Evolutionary conservation across 2,329 filamentous ascomycete genomes (phyloP), one percentile per base, ranked within the genome.

Genomic region (Phyllosticta citriasiana): DNA sequence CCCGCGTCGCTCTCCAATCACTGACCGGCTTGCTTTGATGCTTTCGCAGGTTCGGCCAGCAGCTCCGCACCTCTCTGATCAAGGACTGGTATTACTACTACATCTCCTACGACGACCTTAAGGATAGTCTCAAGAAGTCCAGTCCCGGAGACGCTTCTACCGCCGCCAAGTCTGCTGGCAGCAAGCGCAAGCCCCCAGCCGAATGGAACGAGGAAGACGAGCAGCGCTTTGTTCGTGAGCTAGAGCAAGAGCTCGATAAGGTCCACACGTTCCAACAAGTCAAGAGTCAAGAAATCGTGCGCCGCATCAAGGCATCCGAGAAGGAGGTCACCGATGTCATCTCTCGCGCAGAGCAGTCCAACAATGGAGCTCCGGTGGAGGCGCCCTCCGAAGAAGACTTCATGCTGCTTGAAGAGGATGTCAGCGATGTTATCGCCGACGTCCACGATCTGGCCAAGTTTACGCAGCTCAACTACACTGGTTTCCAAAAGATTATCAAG

Each of bases 401-500:
- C 70, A 84, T 95, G 79, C 78, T 96, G 68, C 82, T 97, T 33
- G 94, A 99, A 78, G 89, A 96, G 72, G 91, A 96, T 70, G 78
- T 99, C 70, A 96, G 91, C 76, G 94, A 99, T 74, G 92, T 99
- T 71, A 99, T 99, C 73, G 94, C 94, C 67, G 93, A 99, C 71
- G 94, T 99, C 24, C 93, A 99, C 76, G 94, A 99, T 70, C 82
- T 99, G 63, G 92, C 94, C 74, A 97, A 97, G 77, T 99, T 96
- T 73, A 95, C 96, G 6, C 93, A 97, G 78, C 79, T 99, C 72
- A 99, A 99, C 77, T 99, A 99, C 73, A 97, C 93, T 0, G 94
- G 94, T 4, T 99, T 99, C 74, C 95, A 97, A 80, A 99, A 99
- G 81, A 99, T 99, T 65, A 96, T 99, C 76, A 99, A 99, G 82